These are phyloP conservation scores for Ormosia semicastrata DNA, from an alignment of 306 rosid species.

Conservation along the genomic window DNA sequence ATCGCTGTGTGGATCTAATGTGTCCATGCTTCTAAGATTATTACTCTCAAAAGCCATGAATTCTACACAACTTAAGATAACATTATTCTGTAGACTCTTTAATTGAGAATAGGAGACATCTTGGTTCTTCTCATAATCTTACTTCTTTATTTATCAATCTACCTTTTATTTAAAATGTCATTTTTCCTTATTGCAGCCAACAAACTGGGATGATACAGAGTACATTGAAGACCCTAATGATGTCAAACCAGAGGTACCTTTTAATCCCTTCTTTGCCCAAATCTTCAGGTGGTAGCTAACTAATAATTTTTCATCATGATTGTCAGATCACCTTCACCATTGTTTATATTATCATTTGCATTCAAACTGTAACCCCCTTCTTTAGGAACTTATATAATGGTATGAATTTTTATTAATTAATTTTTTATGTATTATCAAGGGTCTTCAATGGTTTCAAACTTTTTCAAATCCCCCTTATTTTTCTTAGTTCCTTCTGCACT, in stretches of 20 bases:
- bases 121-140: constrained; percentile 5
- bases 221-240: constrained; percentile 78
- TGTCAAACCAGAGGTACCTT: constrained; percentile 72
- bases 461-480: background rate
- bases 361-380: background rate
- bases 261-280: background rate
- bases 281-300: background rate
- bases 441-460: background rate
- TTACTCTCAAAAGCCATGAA: background rate
- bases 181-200: constrained; percentile 54
- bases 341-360: background rate
- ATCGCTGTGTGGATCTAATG: no score
- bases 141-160: background rate
- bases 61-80: background rate
- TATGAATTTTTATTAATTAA: constrained; percentile 5
- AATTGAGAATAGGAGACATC: constrained; percentile 4
- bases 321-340: background rate
- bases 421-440: constrained; percentile 1
- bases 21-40: no score
- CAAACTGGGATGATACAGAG: constrained; percentile 92
- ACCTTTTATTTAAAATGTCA: background rate
- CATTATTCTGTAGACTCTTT: background rate
- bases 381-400: background rate
- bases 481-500: background rate
- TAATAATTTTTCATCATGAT: constrained; percentile 7